Percentiles rank a stretch among this genome's conserved stretches.
These are phyloP conservation scores for Lyophyllum decastes DNA, from an alignment of 768 basidiomycete species.

Conservation along the genomic window DNA sequence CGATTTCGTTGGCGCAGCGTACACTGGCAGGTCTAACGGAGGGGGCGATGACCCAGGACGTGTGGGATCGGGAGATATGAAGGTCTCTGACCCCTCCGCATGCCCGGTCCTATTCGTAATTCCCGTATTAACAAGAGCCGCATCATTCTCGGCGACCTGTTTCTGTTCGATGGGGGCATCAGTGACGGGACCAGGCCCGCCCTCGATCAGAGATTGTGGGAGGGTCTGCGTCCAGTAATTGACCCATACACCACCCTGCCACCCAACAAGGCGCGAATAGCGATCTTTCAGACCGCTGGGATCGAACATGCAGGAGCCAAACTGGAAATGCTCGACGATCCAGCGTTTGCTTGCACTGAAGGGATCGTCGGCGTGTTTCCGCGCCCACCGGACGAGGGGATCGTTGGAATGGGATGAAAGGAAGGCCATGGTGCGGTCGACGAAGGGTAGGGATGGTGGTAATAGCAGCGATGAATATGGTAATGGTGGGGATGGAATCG, in stretches of 20 bases:
- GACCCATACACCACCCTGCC: slow-evolving; percentile 56
- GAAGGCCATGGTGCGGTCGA: slow-evolving; percentile 39
- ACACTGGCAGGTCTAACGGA: slow-evolving; percentile 7
- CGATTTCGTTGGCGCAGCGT: slow-evolving; percentile 13
- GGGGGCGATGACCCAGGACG: not conserved
- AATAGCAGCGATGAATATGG: slow-evolving; percentile 13
- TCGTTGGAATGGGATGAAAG: slow-evolving; percentile 43
- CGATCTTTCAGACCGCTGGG: slow-evolving; percentile 48
- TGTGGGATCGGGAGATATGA: not conserved
- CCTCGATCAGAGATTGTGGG: slow-evolving; percentile 11
- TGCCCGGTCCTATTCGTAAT: slow-evolving; percentile 1
- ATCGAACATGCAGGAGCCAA: slow-evolving; percentile 61
- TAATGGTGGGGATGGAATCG: slow-evolving; percentile 11
- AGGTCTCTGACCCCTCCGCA: not conserved
- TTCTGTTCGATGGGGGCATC: slow-evolving; percentile 9
- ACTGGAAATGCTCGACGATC: slow-evolving; percentile 58
- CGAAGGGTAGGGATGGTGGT: slow-evolving; percentile 18
- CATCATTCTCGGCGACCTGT: slow-evolving; percentile 16
- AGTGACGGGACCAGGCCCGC: slow-evolving; percentile 1
- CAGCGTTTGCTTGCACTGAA: slow-evolving; percentile 48
- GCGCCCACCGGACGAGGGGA: slow-evolving; percentile 47
- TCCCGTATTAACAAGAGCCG: slow-evolving; percentile 24
- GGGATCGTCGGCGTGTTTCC: slow-evolving; percentile 55
- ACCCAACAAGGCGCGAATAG: slow-evolving; percentile 47
- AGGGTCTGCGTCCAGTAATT: slow-evolving; percentile 62